Base-by-base conservation (phyloP, 2,329 filamentous ascomycete species). In the Fusarium algeriense region DNA sequence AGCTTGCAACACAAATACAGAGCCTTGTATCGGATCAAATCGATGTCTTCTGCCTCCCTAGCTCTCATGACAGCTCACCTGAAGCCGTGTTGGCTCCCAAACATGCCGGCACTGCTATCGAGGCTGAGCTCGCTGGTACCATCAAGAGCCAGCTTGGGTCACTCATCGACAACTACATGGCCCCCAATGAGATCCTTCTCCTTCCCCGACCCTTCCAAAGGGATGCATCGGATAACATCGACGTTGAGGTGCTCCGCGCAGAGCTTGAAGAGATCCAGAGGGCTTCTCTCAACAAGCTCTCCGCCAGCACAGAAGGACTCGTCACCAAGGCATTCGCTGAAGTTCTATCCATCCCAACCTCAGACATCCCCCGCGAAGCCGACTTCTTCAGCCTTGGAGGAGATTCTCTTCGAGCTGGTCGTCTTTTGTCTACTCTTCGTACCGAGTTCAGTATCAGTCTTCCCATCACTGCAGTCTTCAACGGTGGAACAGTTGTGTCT, bases 331-430 rank as follows among this genome's bases (percentile, higher is more conserved):
- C 50, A 2, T 65, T 65, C 1, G 62, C 50, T 0, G 37, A 65
- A 3, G 43, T 59, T 9, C 43, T 65, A 0, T 30, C 62, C 0
- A 6, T 49, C 1, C 49, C 62, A 5, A 26, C 60, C 0, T 2
- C 30, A 2, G 60, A 65, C 2, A 44, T 65, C 2, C 15, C 62
- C 4, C 26, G 10, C 12, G 32, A 59, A 2, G 3, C 23, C 1
- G 60, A 65, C 14, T 50, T 65, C 13, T 65, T 65, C 5, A 35
- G 30, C 9, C 60, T 65, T 0, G 50, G 62, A 0, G 62, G 62
- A 7, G 60, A 65, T 9, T 65, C 62, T 1, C 37, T 65, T 0
- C 20, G 60, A 0, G 60, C 60, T 4, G 60, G 62, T 0, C 62
- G 62, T 7, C 43, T 65, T 5, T 32, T 65, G 0, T 63, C 62